These are phyloP conservation scores for Tetracentron sinense DNA, from an alignment of 164 flowering plant genomes.

Conservation along the genomic window DNA sequence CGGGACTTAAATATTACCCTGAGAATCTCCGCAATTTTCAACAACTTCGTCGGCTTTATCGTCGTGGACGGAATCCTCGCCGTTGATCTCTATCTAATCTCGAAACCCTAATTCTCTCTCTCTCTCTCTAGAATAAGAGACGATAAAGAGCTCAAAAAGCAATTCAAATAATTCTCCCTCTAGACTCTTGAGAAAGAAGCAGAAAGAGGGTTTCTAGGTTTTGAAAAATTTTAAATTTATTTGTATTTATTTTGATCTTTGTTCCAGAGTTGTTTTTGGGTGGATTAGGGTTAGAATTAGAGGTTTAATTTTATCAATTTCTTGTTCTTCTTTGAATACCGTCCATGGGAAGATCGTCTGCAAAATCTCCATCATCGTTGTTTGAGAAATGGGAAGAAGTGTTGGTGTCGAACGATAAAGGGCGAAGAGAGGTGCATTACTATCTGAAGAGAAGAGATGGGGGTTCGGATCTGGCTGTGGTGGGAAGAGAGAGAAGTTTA, in stretches of 20 bases:
- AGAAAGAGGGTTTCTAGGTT: not conserved
- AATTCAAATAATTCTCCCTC: not conserved
- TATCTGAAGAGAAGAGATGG: slow-evolving; percentile 50
- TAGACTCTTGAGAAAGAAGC: not conserved
- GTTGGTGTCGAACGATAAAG: slow-evolving; percentile 45
- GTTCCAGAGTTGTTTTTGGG: not conserved
- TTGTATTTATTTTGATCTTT: too few relatives aligned
- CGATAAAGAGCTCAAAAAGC: not conserved
- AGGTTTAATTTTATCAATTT: not conserved
- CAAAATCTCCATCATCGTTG: slow-evolving; percentile 3
- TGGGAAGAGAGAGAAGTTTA: slow-evolving; percentile 65
- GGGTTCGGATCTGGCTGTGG: slow-evolving; percentile 58
- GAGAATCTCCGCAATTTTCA: slow-evolving; percentile 25
- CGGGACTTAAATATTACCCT: not conserved
- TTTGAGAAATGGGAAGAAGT: slow-evolving; percentile 72
- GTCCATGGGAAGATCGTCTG: not conserved
- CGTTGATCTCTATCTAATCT: slow-evolving; percentile 29
- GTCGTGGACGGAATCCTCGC: slow-evolving; percentile 30
- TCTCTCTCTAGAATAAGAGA: not conserved
- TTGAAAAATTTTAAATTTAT: slow-evolving; percentile 3
- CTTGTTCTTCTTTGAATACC: not conserved
- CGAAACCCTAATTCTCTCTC: slow-evolving; percentile 28
- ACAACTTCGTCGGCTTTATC: slow-evolving; percentile 24
- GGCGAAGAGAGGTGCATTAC: slow-evolving; percentile 61
- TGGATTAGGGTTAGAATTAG: not conserved